These are phyloP conservation scores for Penicillium macrosclerotiorum DNA, from an alignment of 495 filamentous ascomycete genomes.

Conservation along the genomic window DNA sequence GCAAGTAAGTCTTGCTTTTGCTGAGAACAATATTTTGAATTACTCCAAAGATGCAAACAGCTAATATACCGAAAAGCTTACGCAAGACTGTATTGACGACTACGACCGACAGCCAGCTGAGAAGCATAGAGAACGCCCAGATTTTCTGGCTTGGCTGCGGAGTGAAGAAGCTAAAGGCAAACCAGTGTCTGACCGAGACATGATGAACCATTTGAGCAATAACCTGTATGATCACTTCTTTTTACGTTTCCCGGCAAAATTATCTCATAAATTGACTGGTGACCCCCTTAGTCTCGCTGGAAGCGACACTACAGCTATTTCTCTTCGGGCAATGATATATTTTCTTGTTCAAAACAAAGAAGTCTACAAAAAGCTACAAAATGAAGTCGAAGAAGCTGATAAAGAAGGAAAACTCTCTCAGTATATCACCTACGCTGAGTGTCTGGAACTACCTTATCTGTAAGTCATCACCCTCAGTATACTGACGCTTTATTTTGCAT, in stretches of 20 bases:
- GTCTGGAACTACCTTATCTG: constrained; percentile 12
- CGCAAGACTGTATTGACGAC: constrained; percentile 14
- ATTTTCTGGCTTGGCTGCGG: constrained; percentile 16
- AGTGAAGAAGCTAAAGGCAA: constrained; percentile 13
- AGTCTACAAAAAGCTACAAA: constrained; percentile 1
- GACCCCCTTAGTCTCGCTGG: constrained; percentile 26
- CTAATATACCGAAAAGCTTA: constrained; percentile 1
- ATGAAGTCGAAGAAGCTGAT: constrained; percentile 11
- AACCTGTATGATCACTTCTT: constrained; percentile 13
- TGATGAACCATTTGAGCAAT: constrained; percentile 19
- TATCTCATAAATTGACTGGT: no score
- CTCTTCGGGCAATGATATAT: constrained; percentile 47
- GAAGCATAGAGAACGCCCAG: constrained; percentile 6
- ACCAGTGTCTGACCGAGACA: constrained; percentile 14
- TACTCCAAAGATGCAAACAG: background rate
- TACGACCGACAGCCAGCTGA: constrained; percentile 3
- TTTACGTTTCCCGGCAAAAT: no score
- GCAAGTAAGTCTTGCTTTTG: constrained; percentile 1
- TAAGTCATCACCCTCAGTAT: background rate
- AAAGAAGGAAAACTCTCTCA: background rate
- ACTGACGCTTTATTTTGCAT: no score
- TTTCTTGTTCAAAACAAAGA: constrained; percentile 38
- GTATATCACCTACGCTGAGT: constrained; percentile 10
- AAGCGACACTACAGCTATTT: constrained; percentile 48
- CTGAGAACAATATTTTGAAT: background rate